phyloP scores from a whole-genome alignment of 2,329 filamentous ascomycete genomes.

The Macrophomina tecta region DNA sequence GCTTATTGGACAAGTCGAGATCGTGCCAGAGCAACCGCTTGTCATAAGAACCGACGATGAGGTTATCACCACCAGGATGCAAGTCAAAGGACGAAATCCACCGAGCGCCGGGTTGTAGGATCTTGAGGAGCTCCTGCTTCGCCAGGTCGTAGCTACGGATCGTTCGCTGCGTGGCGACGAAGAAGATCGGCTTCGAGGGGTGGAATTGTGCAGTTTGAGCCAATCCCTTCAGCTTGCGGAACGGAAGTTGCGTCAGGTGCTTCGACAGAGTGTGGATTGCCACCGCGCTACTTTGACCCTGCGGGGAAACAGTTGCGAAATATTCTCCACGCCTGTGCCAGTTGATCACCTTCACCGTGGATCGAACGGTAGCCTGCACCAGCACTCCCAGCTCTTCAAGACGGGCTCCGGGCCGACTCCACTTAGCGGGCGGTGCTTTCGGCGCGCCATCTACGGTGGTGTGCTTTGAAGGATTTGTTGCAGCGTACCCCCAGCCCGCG shows the following conservation, averaged over 20 bases:
- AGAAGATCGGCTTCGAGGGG: conserved; percentile 89
- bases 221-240: conserved; percentile 75
- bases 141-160: conserved; percentile 95
- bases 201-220: conserved; percentile 95
- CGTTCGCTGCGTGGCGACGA: conserved; percentile 91
- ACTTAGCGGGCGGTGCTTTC: conserved; percentile 80
- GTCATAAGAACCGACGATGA: conserved; percentile 95
- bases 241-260: conserved; percentile 92
- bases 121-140: conserved; percentile 88
- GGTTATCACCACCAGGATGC: conserved; percentile 89
- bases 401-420: conserved; percentile 77
- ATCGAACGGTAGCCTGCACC: conserved; percentile 78
- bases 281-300: conserved; percentile 78
- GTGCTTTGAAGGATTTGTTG: conserved; percentile 59
- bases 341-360: conserved; percentile 82
- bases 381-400: conserved; percentile 81
- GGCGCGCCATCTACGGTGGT: conserved; percentile 60
- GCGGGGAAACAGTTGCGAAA: conserved; percentile 87
- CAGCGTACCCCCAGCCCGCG: conserved; percentile 92
- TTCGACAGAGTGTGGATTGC: conserved; percentile 95
- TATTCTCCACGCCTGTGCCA: conserved; percentile 97
- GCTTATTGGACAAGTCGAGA: conserved; percentile 84
- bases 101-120: conserved; percentile 88
- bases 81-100: conserved; percentile 96
- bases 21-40: conserved; percentile 95